Percentiles rank a stretch among this genome's conserved stretches.
Evolutionary conservation across 331 rosid species (phyloP).

Genomic region (Dryas integrifolia): DNA sequence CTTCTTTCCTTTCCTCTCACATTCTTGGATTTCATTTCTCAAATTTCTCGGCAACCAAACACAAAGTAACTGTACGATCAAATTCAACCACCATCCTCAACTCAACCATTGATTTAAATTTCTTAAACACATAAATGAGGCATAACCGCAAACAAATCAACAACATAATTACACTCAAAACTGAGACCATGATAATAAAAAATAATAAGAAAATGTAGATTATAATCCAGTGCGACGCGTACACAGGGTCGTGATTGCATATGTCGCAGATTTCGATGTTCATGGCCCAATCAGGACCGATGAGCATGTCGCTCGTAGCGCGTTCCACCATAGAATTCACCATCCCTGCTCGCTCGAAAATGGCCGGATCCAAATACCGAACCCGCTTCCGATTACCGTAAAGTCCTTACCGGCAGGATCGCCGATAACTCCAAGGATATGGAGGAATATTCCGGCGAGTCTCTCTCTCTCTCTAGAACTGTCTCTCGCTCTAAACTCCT

Average conservation of each 20-base stretch:
- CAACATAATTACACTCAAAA: neutral
- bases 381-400: slow-evolving; percentile 26
- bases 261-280: slow-evolving; percentile 96
- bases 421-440: slow-evolving; percentile 28
- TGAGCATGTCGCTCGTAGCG: slow-evolving; percentile 88
- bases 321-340: slow-evolving; percentile 89
- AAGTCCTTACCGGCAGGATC: slow-evolving; percentile 27
- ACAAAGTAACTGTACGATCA: slow-evolving; percentile 30
- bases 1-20: neutral
- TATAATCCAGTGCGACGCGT: slow-evolving; percentile 34
- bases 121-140: neutral
- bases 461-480: slow-evolving; percentile 21
- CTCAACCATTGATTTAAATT: neutral
- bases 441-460: slow-evolving; percentile 35
- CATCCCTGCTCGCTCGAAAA: slow-evolving; percentile 41
- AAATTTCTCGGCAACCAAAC: neutral
- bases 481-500: slow-evolving; percentile 11
- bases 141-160: slow-evolving; percentile 6
- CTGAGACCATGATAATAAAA: neutral
- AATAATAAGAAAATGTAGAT: neutral
- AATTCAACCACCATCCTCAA: slow-evolving; percentile 15
- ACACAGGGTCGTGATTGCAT: slow-evolving; percentile 87
- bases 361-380: slow-evolving; percentile 30
- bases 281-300: slow-evolving; percentile 99
- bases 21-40: neutral